Evolutionary conservation across 257 asterid species (phyloP), one percentile per base, ranked within the genome.

Genomic region (Petunia secreta): DNA sequence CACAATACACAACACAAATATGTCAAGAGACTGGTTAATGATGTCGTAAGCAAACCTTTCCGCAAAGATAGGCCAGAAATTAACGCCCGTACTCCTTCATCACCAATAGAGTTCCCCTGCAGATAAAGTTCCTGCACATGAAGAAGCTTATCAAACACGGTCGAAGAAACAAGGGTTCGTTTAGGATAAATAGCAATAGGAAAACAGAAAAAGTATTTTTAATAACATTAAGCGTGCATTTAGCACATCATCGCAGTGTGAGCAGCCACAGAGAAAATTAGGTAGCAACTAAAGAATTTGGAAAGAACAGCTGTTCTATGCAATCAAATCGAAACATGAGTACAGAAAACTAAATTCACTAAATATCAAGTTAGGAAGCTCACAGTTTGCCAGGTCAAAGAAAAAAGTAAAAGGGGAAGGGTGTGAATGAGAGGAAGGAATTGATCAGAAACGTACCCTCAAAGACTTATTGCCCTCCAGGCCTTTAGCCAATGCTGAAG

Each of bases 61-160:
- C 85, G 91, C 80, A 89, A 85, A 83, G 92, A 88, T 88, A 95
- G 83, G 66, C 99, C 97, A 80, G 91, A 76, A 85, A 93, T 89
- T 83, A 95, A 86, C 75, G 98, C 95, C 75, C 89, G 87, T 50
- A 87, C 93, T 44, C 99, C 99, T 90, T 92, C 99, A 92, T 95
- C 97, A 1, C 99, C 99, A 69, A 95, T 86, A 73, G 95, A 83
- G 90, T 95, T 95, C 66, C 98, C 99, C 85, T 94, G 94, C 88
- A 95, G 82, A 89, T 85, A 86, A 74, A 95, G 96, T 88, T 93
- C 97, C 99, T 95, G 80, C 65, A 79, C 83, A 89, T 62, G 82
- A 52, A 50, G 62, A 52, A 73, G 11, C 46, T 36, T 50, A 11
- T 73, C 78, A 60, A 41, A 58, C 44, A 63, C 34, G 25, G 43